These are phyloP conservation scores for Mallotus japonicus DNA, from an alignment of 441 rosid species.

Conservation along the genomic window DNA sequence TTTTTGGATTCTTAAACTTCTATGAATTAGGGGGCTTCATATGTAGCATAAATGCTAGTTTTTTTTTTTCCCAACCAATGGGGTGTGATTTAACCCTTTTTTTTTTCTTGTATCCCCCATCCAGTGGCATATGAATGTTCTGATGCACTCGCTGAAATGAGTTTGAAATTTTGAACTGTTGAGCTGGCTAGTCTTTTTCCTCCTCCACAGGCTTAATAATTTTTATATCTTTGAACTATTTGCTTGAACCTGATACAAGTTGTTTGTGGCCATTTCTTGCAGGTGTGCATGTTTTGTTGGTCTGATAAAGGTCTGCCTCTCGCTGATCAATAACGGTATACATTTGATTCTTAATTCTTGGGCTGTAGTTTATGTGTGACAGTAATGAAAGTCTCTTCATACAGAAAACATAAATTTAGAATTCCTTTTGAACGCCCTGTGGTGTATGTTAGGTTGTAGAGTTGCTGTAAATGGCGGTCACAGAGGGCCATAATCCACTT, in stretches of 20 bases:
- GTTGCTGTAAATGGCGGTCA: constrained; percentile 54
- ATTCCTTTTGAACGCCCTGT: constrained; percentile 3
- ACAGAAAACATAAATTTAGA: neutral
- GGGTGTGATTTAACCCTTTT: neutral
- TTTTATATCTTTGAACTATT: neutral
- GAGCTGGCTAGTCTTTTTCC: neutral
- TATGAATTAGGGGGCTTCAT: neutral
- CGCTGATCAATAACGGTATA: constrained; percentile 21
- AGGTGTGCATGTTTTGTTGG: constrained; percentile 30
- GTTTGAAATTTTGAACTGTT: neutral
- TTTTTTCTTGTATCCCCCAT: neutral
- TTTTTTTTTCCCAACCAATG: no score
- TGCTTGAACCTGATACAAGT: no score
- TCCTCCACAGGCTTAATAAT: neutral
- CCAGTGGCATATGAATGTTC: neutral
- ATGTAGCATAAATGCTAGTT: neutral
- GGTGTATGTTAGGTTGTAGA: constrained; percentile 26
- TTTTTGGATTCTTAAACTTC: neutral
- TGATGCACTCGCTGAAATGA: neutral
- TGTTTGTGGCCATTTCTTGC: constrained; percentile 10
- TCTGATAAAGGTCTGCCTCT: constrained; percentile 17
- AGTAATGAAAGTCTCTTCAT: neutral
- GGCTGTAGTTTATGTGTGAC: neutral
- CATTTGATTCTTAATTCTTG: constrained; percentile 2
- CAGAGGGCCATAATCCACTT: constrained; percentile 71